These are phyloP conservation scores for Sporisorium iseilematis-ciliati DNA, from an alignment of 1,284 basidiomycete species.

Conservation along the genomic window DNA sequence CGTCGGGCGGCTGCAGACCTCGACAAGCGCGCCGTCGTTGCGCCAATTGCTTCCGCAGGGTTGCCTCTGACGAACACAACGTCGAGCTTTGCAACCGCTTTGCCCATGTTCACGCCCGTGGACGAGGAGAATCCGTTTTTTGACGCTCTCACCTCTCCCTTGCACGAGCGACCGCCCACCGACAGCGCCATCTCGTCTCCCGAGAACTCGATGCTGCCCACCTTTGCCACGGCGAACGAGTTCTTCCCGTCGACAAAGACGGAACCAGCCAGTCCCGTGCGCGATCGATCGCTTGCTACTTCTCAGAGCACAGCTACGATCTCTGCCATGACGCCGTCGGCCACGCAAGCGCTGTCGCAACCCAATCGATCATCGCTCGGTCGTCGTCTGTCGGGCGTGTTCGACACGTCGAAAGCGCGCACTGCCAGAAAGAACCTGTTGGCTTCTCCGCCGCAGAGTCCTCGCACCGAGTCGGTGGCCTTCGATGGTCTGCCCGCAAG, in stretches of 20 bases:
- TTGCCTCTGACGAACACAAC: slow-evolving; percentile 7
- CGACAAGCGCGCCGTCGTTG: slow-evolving; percentile 24
- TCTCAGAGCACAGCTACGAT: slow-evolving; percentile 10
- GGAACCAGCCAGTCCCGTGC: slow-evolving; percentile 8
- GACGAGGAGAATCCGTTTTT: slow-evolving; percentile 35
- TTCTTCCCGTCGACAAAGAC: slow-evolving; percentile 11
- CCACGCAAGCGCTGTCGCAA: not conserved
- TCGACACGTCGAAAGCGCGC: slow-evolving; percentile 18
- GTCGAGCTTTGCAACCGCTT: slow-evolving; percentile 15
- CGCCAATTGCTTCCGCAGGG: slow-evolving; percentile 10
- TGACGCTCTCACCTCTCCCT: slow-evolving; percentile 32
- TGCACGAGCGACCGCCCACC: slow-evolving; percentile 15
- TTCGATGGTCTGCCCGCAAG: slow-evolving; percentile 16
- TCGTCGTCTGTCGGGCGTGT: slow-evolving; percentile 29
- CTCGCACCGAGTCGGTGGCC: not conserved
- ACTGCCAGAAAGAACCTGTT: not conserved
- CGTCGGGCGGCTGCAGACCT: slow-evolving; percentile 26
- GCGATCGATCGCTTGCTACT: slow-evolving; percentile 7
- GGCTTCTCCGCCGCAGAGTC: slow-evolving; percentile 18
- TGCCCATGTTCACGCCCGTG: slow-evolving; percentile 25
- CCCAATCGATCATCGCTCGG: slow-evolving; percentile 18
- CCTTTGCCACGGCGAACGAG: slow-evolving; percentile 27
- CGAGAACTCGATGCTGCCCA: slow-evolving; percentile 21
- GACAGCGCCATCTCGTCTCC: slow-evolving; percentile 7
- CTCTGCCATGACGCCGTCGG: not conserved